Evolutionary conservation across 78 protist genomes (phyloP), one percentile per base, ranked within the genome.

Genomic region (Protostelium mycophagum): DNA sequence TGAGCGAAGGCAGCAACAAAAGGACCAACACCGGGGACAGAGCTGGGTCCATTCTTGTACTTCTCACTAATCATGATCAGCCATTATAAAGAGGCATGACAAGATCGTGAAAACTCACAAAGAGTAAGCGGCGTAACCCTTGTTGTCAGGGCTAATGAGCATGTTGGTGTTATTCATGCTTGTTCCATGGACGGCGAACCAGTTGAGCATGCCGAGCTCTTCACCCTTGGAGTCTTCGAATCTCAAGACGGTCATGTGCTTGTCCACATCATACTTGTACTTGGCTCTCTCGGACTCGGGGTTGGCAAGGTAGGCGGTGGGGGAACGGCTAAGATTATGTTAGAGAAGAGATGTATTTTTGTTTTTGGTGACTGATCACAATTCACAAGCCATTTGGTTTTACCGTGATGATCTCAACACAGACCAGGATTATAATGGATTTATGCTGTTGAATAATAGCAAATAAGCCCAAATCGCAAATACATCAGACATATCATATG

Each of bases 1-100:
- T 96, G 94, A 35, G 94, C 94, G 51, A 96, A 96, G 35, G 95
- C 95, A 0, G 97, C 96, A 28, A 96, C 87, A 31, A 96, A 96
- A 73, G 92, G 88, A 63, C 94, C 96, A 34, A 35, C 34, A 39
- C 94, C 95, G 39, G 97, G 95, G 34, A 84, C 34, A 16, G 87
- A 5, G 23, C 28, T 31, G 35, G 88, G 35, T 37, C 89, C 88
- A 83, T 94, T 92, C 36, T 36, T 38, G 25, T 36, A 28, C 83
- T 86, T 86, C 89, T 96, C 97, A 86, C 91, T 51, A 16, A 51
- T 51, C 16, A 16, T 51, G 31, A 25, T 51, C 73, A 51, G 73
- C 16, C 16, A 16, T 51, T 16, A 51, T 51, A 51, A 16, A 51
- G 73, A 51, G n/a, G n/a, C n/a, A n/a, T n/a, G n/a, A n/a, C n/a